Base-by-base conservation (phyloP, 2,329 filamentous ascomycete genomes). In the Penicillium sp. region DNA sequence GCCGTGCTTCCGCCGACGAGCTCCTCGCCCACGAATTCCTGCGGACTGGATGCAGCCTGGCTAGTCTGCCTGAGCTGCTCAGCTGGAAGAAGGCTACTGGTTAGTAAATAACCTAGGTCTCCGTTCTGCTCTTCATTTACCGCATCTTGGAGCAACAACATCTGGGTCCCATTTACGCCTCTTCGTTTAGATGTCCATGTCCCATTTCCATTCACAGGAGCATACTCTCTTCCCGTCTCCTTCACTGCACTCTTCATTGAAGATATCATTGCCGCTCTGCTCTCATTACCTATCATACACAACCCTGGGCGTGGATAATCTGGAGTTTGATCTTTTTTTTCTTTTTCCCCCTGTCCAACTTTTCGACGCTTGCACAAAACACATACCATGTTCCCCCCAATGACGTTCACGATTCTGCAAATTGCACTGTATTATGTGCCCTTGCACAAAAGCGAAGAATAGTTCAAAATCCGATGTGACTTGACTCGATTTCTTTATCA, bases 21-120 rank as follows among this genome's bases (percentile, higher is more conserved):
- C 81, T 99, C 47, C 80, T 97, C 59, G 85, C 87, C 58, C 92
- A 97, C 71, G 94, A 97, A 67, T 99, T 99, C 80, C 77, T 99
- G 71, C 91, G 92, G 80, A 89, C 90, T 67, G 93, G 94, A 19
- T 97, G 93, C 79, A 87, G 87, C 52, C 80, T 94, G 53, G 83
- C 82, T 44, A 96, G 89, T 73, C 80, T 99, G 63, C 87, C 91
- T 17, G 92, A 96, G 69, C 78, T 99, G 60, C 82, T 99, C 59
- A 87, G 89, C 52, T 99, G 75, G 73, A 77, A 78, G 67, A 78
- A 79, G 65, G 75, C 76, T 57, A 67, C 63, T 36, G 67, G 69
- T 42, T 69, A 76, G 65, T 76, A 66, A 69, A 58, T 35, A 16
- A 26, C 28, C 9, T 14, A 43, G 28, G 11, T 33, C 43, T 33